Evolutionary conservation across 1,284 basidiomycete species (phyloP).

Genomic region (Pseudozyma thailandica): DNA sequence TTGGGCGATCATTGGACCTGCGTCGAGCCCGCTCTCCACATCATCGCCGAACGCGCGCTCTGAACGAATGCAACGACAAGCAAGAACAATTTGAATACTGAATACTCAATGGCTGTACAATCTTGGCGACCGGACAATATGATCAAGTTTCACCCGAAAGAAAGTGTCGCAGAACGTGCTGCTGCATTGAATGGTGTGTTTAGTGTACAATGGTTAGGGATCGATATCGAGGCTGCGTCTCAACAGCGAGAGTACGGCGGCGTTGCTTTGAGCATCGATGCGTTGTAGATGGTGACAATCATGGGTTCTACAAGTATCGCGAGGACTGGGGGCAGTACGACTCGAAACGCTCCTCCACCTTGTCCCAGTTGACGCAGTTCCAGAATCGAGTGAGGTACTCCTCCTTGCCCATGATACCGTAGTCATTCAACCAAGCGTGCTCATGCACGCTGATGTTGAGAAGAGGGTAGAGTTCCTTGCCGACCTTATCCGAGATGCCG

Average conservation of each 20-base stretch:
- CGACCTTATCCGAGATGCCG: constrained; percentile 64
- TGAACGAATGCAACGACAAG: not conserved
- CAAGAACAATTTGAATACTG: not conserved
- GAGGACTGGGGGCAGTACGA: constrained; percentile 44
- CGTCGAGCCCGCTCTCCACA: constrained; percentile 25
- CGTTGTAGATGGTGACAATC: not conserved
- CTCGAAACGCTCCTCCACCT: constrained; percentile 53
- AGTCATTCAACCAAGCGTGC: constrained; percentile 88
- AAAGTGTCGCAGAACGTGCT: constrained; percentile 11
- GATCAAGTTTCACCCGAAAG: not conserved
- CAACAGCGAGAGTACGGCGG: not conserved
- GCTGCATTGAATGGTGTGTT: constrained; percentile 15
- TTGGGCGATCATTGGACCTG: constrained; percentile 41
- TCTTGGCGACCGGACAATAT: not conserved
- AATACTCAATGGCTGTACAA: not conserved
- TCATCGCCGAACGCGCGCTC: constrained; percentile 9
- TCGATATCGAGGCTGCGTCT: not conserved
- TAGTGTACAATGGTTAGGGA: constrained; percentile 37
- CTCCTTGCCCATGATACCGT: constrained; percentile 94
- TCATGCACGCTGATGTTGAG: constrained; percentile 89
- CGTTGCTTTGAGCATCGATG: not conserved
- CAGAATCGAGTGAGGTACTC: constrained; percentile 90
- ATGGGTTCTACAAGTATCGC: constrained; percentile 7
- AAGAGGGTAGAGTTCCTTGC: constrained; percentile 78
- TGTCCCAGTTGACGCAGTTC: constrained; percentile 84